These are phyloP conservation scores for Aspergillus pseudoterreus DNA, from an alignment of 2,329 filamentous ascomycete species.

Conservation along the genomic window DNA sequence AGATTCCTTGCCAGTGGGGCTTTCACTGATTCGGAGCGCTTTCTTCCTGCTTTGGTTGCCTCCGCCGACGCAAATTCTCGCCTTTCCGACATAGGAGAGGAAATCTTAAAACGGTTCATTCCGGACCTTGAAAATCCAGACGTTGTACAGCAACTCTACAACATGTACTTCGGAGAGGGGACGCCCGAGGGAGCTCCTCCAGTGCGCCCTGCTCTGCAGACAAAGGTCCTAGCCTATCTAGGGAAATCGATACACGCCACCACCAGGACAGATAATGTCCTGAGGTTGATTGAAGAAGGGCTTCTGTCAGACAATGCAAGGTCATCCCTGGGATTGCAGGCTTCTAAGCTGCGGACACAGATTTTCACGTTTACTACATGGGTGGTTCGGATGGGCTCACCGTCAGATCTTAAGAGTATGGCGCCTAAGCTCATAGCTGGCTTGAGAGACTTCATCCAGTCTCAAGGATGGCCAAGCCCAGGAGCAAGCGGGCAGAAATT, in stretches of 20 bases:
- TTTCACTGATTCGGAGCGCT: constrained; percentile 78
- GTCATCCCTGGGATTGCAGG: constrained; percentile 63
- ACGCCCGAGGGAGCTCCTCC: constrained; percentile 40
- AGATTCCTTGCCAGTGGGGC: constrained; percentile 78
- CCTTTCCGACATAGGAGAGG: constrained; percentile 80
- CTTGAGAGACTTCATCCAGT: constrained; percentile 69
- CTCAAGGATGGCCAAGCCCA: constrained; percentile 77
- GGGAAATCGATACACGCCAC: constrained; percentile 74
- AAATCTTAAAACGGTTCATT: constrained; percentile 75
- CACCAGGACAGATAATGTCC: constrained; percentile 63
- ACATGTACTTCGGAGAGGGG: constrained; percentile 65
- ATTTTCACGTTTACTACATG: constrained; percentile 85
- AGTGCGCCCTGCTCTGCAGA: constrained; percentile 67
- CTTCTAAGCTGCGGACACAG: constrained; percentile 73
- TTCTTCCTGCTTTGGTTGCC: constrained; percentile 78
- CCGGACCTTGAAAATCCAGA: constrained; percentile 64
- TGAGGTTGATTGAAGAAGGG: constrained; percentile 65
- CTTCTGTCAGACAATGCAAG: constrained; percentile 46
- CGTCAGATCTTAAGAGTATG: constrained; percentile 59
- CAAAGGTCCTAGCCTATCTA: constrained; percentile 70
- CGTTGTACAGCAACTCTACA: constrained; percentile 65
- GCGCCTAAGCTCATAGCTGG: constrained; percentile 65
- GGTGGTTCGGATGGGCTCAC: constrained; percentile 70
- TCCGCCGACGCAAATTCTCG: constrained; percentile 77
- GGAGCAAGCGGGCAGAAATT: constrained; percentile 50